Evolutionary conservation across 202 grass and related monocot genomes (phyloP).

Genomic region (Elaeis oleifera): DNA sequence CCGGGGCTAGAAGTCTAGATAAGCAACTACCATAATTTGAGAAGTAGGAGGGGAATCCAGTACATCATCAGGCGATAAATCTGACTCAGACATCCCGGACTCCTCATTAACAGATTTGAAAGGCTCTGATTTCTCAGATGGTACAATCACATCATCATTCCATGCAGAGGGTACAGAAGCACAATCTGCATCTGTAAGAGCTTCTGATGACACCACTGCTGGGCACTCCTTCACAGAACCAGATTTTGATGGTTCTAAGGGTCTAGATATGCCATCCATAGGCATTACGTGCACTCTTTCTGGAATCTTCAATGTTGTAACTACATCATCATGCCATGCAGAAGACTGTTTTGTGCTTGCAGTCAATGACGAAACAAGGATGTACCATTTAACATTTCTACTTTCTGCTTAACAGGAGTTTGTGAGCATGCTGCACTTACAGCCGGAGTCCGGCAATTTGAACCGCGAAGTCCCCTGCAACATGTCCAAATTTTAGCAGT

Average conservation of each 20-base stretch:
- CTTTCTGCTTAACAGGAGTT: conserved; percentile 47
- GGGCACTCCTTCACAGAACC: conserved; percentile 54
- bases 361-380: conserved; percentile 26
- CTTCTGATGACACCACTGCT: conserved; percentile 19
- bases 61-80: conserved; percentile 22
- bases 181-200: conserved; percentile 45
- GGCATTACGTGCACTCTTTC: conserved; percentile 30
- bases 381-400: conserved; percentile 35
- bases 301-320: conserved; percentile 32
- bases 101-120: conserved; percentile 6
- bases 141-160: conserved; percentile 59
- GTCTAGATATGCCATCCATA: conserved; percentile 33
- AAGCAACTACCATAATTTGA: conserved; percentile 23
- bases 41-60: conserved; percentile 17
- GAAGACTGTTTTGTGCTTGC: conserved; percentile 38
- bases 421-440: conserved; percentile 34
- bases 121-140: conserved; percentile 17
- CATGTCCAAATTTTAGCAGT: conserved; percentile 14
- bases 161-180: conserved; percentile 65
- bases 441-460: conserved; percentile 33
- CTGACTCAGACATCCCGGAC: conserved; percentile 4
- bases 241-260: conserved; percentile 39
- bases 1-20: conserved; percentile 20
- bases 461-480: conserved; percentile 55
- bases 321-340: conserved; percentile 75